Percentiles rank a stretch among this genome's conserved stretches.
phyloP scores from a whole-genome alignment of 305 asterid genomes.

The Solanum aculeatissimum region DNA sequence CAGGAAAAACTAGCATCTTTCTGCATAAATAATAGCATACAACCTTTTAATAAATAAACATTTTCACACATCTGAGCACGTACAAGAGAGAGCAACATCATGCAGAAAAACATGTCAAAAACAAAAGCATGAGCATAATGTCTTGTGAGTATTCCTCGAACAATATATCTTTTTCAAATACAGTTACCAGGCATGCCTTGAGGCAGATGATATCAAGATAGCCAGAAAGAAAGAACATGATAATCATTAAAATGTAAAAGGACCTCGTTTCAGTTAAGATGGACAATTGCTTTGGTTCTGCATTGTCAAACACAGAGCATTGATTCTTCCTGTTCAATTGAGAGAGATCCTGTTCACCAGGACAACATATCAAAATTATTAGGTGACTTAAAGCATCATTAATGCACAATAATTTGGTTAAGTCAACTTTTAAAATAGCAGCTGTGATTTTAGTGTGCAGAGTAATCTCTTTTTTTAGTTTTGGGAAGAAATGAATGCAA shows the following conservation, averaged over 20 bases:
- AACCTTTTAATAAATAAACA: neutral
- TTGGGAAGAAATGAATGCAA: neutral
- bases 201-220: neutral
- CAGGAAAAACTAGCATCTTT: neutral
- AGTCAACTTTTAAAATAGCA: neutral
- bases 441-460: neutral
- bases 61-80: neutral
- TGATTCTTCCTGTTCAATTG: constrained; percentile 26
- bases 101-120: neutral
- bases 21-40: neutral
- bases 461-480: neutral
- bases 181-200: neutral
- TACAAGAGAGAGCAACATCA: neutral
- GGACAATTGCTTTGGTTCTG: constrained; percentile 29
- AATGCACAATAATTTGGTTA: neutral
- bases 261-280: constrained; percentile 67
- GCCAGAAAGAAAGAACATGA: neutral
- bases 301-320: constrained; percentile 31
- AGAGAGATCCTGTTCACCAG: constrained; percentile 12
- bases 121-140: neutral
- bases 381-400: neutral
- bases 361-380: neutral
- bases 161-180: neutral
- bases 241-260: constrained; percentile 1
- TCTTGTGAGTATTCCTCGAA: neutral